Conservation (phyloP, 2,329 filamentous ascomycete species). For the Intubia oerlemansii region DNA sequence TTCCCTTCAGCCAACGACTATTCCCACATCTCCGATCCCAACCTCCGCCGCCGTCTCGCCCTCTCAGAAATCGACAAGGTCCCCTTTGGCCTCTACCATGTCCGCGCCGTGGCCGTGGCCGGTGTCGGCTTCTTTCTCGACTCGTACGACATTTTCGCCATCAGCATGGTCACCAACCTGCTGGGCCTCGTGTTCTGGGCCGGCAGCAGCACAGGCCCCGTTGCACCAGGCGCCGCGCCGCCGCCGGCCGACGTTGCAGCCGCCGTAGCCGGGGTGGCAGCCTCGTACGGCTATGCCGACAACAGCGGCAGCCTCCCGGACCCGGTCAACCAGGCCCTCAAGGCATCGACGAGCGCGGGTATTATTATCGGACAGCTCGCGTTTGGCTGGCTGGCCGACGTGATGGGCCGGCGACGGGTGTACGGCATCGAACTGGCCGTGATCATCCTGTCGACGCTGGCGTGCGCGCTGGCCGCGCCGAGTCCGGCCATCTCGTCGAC, state of each 20-base stretch:
- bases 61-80: constrained; percentile 65
- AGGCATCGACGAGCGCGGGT: constrained; percentile 60
- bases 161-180: constrained; percentile 50
- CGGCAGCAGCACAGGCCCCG: constrained; percentile 14
- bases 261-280: constrained; percentile 11
- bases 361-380: constrained; percentile 58
- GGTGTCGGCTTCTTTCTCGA: constrained; percentile 73
- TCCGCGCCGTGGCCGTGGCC: constrained; percentile 53
- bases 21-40: constrained; percentile 46
- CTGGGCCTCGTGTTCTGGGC: constrained; percentile 61
- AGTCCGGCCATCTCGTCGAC: constrained; percentile 38
- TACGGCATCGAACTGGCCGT: constrained; percentile 59
- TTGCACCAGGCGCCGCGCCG: constrained; percentile 13
- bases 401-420: constrained; percentile 58
- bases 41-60: constrained; percentile 52
- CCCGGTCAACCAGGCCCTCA: constrained; percentile 50
- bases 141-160: constrained; percentile 64
- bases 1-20: constrained; percentile 17
- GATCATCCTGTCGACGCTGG: constrained; percentile 49
- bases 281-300: constrained; percentile 23
- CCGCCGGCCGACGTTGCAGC: constrained; percentile 15
- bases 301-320: constrained; percentile 37
- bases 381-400: constrained; percentile 60
- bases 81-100: constrained; percentile 51
- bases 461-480: constrained; percentile 36